Conservation (phyloP, 768 basidiomycete genomes). For the Heimioporus sp. region DNA sequence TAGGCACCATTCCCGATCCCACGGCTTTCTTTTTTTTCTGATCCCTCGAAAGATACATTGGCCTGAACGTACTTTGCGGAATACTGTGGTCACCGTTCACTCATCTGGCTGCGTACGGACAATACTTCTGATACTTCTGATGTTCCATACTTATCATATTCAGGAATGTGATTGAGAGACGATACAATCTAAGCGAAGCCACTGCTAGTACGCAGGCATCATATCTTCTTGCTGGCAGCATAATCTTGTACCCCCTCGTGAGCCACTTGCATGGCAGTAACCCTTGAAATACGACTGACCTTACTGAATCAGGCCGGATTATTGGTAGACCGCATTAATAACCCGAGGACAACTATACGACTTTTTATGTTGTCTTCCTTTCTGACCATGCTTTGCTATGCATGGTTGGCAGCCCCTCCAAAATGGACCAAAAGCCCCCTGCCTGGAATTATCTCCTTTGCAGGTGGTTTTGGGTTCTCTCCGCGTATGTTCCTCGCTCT, state of each 20-base stretch:
- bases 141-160: background rate
- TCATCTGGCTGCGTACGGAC: conserved; percentile 67
- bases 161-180: conserved; percentile 72
- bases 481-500: conserved; percentile 43
- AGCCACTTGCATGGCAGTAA: conserved; percentile 17
- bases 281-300: background rate
- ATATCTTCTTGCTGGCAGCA: conserved; percentile 66
- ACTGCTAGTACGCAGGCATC: conserved; percentile 65
- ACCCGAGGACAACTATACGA: conserved; percentile 54
- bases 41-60: conserved; percentile 54
- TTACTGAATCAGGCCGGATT: conserved; percentile 52
- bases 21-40: background rate
- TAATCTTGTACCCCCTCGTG: conserved; percentile 70
- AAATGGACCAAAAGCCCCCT: conserved; percentile 53
- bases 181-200: conserved; percentile 59
- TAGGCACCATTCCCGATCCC: conserved; percentile 33
- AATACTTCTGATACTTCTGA: background rate
- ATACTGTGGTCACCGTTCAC: conserved; percentile 77
- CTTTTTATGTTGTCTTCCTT: conserved; percentile 58
- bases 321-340: conserved; percentile 57
- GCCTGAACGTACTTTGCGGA: conserved; percentile 73
- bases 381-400: conserved; percentile 58
- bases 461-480: conserved; percentile 69
- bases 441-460: conserved; percentile 62
- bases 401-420: conserved; percentile 66